phyloP scores from a whole-genome alignment of 768 basidiomycete genomes.

The Naganishia vaughanmartiniae region DNA sequence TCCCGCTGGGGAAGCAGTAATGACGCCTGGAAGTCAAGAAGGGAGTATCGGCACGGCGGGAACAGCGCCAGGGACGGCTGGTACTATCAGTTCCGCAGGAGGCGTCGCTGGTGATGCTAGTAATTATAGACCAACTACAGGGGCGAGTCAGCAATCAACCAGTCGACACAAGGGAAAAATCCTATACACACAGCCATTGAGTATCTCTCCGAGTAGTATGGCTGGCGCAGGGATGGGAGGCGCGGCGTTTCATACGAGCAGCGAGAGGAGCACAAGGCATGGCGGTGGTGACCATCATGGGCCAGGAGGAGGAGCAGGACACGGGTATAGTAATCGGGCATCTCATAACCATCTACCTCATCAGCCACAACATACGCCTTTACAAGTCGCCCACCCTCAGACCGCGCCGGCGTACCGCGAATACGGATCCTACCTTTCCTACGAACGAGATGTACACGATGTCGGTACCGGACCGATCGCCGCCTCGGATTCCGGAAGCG shows the following conservation, averaged over 20 bases:
- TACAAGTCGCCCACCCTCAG: constrained; percentile 15
- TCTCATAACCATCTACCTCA: not conserved
- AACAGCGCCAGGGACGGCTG: not conserved
- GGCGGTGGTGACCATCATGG: not conserved
- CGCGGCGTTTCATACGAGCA: constrained; percentile 14
- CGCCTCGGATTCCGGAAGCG: not conserved
- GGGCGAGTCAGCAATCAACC: not conserved
- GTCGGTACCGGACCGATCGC: constrained; percentile 17
- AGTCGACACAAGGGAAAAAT: not conserved
- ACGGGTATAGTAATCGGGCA: not conserved
- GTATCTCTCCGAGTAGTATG: constrained; percentile 14
- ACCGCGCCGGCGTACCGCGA: constrained; percentile 9
- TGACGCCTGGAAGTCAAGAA: constrained; percentile 3
- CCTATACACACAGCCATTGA: constrained; percentile 16
- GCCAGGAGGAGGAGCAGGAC: not conserved
- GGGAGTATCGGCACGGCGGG: constrained; percentile 13
- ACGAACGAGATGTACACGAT: constrained; percentile 22
- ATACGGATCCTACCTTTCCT: constrained; percentile 19
- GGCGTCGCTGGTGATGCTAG: not conserved
- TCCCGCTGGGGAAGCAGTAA: not conserved
- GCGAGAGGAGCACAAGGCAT: not conserved
- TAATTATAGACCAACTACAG: not conserved
- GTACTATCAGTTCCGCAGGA: not conserved
- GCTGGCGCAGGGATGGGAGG: not conserved
- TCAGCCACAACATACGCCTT: not conserved